Percentiles rank a stretch among this genome's conserved stretches.
Conservation (phyloP, 768 basidiomycete species). For the Lyophyllum atratum region DNA sequence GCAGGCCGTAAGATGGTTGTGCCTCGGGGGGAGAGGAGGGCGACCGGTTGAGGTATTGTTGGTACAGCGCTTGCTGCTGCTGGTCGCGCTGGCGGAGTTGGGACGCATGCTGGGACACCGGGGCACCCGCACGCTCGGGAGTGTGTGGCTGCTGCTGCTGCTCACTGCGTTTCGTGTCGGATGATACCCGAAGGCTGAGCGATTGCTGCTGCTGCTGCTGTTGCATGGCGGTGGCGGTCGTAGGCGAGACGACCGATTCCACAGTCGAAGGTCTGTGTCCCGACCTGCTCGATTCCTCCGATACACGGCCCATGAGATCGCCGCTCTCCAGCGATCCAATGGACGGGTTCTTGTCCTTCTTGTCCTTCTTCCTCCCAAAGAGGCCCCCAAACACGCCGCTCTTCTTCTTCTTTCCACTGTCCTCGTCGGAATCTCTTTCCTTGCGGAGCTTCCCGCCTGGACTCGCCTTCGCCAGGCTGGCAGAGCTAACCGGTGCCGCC, state of each 20-base stretch:
- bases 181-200: slow-evolving; percentile 26
- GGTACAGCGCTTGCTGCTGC: slow-evolving; percentile 85
- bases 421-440: slow-evolving; percentile 37
- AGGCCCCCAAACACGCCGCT: slow-evolving; percentile 68
- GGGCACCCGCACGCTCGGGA: slow-evolving; percentile 29
- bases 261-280: slow-evolving; percentile 40
- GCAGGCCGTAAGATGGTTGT: slow-evolving; percentile 72
- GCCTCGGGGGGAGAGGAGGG: slow-evolving; percentile 78
- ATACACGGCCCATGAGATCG: slow-evolving; percentile 42
- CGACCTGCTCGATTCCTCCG: slow-evolving; percentile 67
- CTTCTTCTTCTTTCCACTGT: slow-evolving; percentile 60
- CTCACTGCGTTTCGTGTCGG: slow-evolving; percentile 29
- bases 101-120: slow-evolving; percentile 66
- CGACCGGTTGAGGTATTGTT: slow-evolving; percentile 86
- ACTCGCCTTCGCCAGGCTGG: slow-evolving; percentile 29
- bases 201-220: slow-evolving; percentile 53
- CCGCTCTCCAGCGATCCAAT: slow-evolving; percentile 55
- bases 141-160: slow-evolving; percentile 26
- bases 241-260: slow-evolving; percentile 50
- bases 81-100: slow-evolving; percentile 86
- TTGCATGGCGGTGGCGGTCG: slow-evolving; percentile 53
- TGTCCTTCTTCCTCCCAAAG: slow-evolving; percentile 79
- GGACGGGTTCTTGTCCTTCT: slow-evolving; percentile 59
- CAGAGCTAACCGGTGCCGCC: slow-evolving; percentile 46
- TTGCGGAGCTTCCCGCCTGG: slow-evolving; percentile 46